Base-by-base conservation (phyloP, 768 basidiomycete genomes). In the Boletus reticuloceps region DNA sequence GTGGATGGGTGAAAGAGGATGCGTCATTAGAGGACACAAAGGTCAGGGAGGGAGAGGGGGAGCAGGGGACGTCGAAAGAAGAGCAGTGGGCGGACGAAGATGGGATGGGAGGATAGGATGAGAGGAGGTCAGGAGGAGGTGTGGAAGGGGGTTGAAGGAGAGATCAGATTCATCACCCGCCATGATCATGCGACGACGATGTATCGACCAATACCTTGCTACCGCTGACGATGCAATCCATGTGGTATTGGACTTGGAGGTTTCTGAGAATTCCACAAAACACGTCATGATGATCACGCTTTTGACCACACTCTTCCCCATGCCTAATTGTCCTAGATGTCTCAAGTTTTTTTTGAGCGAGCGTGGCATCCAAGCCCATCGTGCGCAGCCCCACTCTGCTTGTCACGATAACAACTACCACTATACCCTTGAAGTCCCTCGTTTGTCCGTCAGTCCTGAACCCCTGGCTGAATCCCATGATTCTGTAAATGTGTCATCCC, bases 181-280 rank as follows among this genome's bases (percentile, higher is more conserved):
- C 91, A 98, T 94, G 64, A 98, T 94, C n/a, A 92, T 3, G 93
- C 86, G 48, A 97, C 89, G 47, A 98, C 85, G 47, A 99, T 86
- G 64, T 98, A 99, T 54, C 77, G 80, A 27, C 97, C 97, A 43
- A 74, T 39, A 99, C 91, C 72, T 96, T 98, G 68, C 84, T 85
- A 16, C 97, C 96, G 20, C 88, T 90, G 63, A 98, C 77, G 53
- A 98, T 67, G 74, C 94, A 97, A 64, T 98, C 96, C 46, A 80
- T 83, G 67, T 98, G 94, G 0, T 75, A 22, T 22, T 22, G 22
- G 22, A 22, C 22, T 22, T 3, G 3, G 22, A 22, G 22, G 22
- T 22, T 22, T 22, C 22, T 3, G 22, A 22, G 22, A 22, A 22
- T 22, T 22, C 22, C 3, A 3, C 22, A 22, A 22, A 22, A 22